These are phyloP conservation scores for Candida quercuum DNA, from an alignment of 805 yeast species.

Conservation along the genomic window DNA sequence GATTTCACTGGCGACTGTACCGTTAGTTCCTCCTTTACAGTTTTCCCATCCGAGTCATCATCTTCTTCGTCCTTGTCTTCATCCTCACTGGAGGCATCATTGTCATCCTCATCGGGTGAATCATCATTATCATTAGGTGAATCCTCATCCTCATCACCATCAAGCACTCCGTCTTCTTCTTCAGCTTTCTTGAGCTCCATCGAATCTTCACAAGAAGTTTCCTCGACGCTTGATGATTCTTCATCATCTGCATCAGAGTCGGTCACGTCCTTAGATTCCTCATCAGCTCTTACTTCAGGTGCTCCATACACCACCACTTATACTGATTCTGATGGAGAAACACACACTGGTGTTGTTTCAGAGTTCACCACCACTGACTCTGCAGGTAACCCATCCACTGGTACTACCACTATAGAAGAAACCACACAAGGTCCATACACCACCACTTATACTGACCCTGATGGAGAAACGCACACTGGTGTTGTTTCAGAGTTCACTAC, in stretches of 20 bases:
- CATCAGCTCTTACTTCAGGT: not conserved
- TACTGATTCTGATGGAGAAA: slow-evolving; percentile 1
- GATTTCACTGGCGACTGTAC: slow-evolving; percentile 6
- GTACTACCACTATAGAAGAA: slow-evolving; percentile 1
- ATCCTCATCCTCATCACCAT: not conserved
- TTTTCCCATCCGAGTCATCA: not conserved
- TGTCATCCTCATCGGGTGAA: not conserved
- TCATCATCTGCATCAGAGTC: not conserved
- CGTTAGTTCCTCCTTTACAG: not conserved
- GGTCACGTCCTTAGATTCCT: not conserved
- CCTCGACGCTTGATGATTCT: not conserved
- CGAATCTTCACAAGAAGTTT: not conserved
- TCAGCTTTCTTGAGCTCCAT: not conserved
- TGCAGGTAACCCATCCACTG: slow-evolving; percentile 3
- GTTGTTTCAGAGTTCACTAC: slow-evolving; percentile 4
- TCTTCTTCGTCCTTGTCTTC: not conserved
- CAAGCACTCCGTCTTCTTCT: not conserved
- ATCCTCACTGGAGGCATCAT: not conserved
- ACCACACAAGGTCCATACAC: slow-evolving; percentile 3
- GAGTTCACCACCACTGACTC: slow-evolving; percentile 5
- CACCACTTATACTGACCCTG: slow-evolving; percentile 3
- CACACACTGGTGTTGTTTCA: slow-evolving; percentile 4
- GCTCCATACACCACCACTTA: slow-evolving; percentile 6
- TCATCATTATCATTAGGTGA: too few species aligned
- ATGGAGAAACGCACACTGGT: slow-evolving; percentile 4